phyloP scores from a whole-genome alignment of 2,329 filamentous ascomycete species.

The Mycosphaerella sp. region DNA sequence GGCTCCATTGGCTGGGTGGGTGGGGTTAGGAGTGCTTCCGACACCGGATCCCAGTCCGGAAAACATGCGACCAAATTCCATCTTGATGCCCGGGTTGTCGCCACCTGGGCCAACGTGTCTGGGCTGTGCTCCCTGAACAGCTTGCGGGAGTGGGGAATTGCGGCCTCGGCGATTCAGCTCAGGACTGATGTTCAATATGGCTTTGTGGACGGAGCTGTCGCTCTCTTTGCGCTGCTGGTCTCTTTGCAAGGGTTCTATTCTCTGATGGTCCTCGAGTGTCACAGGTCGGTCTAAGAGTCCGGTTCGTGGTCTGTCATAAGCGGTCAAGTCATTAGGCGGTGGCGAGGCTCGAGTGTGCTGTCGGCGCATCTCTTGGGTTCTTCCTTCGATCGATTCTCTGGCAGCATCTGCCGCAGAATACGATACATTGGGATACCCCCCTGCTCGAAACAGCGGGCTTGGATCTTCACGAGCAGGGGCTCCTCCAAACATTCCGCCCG shows the following conservation, averaged over 20 bases:
- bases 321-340: conserved; percentile 19
- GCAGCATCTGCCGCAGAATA: conserved; percentile 24
- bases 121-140: conserved; percentile 84
- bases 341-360: conserved; percentile 28
- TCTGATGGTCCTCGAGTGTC: conserved; percentile 33
- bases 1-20: conserved; percentile 45
- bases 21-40: conserved; percentile 45
- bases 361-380: conserved; percentile 24
- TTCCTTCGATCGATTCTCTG: conserved; percentile 30
- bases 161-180: conserved; percentile 78
- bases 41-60: conserved; percentile 77
- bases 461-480: conserved; percentile 30
- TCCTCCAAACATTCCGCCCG: conserved; percentile 22
- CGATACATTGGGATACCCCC: conserved; percentile 23
- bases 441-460: conserved; percentile 26
- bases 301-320: conserved; percentile 22
- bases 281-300: conserved; percentile 35
- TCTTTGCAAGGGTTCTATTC: conserved; percentile 46
- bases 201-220: conserved; percentile 45
- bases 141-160: conserved; percentile 82
- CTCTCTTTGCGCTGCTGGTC: conserved; percentile 40
- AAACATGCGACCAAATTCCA: conserved; percentile 90
- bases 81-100: conserved; percentile 79
- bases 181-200: conserved; percentile 62
- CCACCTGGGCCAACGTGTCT: conserved; percentile 70